A percentile compares a stretch with the other conserved stretches of the same genome.
Evolutionary conservation across 192 early-diverging fungal species (phyloP).

Genomic region (Obelidium mucronatum): DNA sequence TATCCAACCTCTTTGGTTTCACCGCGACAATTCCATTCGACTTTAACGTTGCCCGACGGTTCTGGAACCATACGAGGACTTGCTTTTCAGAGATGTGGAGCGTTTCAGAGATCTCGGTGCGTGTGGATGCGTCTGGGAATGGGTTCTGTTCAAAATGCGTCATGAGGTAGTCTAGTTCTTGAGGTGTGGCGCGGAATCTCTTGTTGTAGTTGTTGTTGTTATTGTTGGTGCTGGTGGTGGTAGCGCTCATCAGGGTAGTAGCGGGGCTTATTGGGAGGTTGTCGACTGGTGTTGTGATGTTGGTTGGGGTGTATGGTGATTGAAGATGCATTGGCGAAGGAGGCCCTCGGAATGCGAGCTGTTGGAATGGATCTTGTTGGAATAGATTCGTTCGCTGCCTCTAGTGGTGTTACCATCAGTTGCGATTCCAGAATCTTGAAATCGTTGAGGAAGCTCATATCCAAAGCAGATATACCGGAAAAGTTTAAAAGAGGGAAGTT

Average conservation of each 20-base stretch:
- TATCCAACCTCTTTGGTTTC: too few relatives aligned
- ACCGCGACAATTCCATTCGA: constrained; percentile 16
- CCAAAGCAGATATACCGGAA: too few relatives aligned
- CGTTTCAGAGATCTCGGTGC: background rate
- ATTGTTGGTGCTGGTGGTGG: background rate
- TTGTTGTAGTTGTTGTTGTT: background rate
- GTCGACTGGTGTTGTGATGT: too few relatives aligned
- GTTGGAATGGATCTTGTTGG: too few relatives aligned
- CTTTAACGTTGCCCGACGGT: constrained; percentile 17
- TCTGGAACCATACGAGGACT: constrained; percentile 19
- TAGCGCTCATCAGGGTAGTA: background rate
- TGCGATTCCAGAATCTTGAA: too few relatives aligned
- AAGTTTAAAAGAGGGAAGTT: too few relatives aligned
- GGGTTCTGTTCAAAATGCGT: constrained; percentile 7
- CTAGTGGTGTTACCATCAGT: too few relatives aligned
- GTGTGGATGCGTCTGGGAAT: background rate
- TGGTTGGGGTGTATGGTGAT: background rate
- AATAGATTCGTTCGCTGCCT: too few relatives aligned
- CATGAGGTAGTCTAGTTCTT: constrained; percentile 11
- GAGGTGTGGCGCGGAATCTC: constrained; percentile 6
- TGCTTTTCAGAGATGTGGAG: background rate
- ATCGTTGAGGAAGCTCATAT: too few relatives aligned
- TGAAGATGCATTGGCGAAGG: too few relatives aligned
- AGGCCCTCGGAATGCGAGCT: too few relatives aligned
- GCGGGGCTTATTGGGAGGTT: background rate